phyloP scores from a whole-genome alignment of 192 early-diverging fungal species.

The Linnemannia elongata region DNA sequence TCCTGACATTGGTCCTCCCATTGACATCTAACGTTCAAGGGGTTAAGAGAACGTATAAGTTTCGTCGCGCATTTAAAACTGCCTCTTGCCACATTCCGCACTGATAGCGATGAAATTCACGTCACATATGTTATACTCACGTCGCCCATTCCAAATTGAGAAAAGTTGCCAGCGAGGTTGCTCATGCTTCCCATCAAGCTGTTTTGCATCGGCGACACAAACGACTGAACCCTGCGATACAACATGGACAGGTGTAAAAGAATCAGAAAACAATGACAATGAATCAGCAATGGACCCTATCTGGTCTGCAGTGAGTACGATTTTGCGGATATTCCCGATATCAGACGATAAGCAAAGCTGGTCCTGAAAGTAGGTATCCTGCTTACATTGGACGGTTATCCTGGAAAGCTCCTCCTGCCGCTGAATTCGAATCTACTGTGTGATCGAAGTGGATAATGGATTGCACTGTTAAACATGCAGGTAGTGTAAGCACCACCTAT shows the following conservation, averaged over 20 bases:
- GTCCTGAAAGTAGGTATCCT: neutral
- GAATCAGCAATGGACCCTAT: neutral
- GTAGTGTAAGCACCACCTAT: neutral
- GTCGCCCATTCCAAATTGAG: slow-evolving; percentile 44
- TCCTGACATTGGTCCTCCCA: slow-evolving; percentile 29
- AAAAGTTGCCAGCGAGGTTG: slow-evolving; percentile 37
- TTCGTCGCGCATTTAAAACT: neutral
- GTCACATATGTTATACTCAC: slow-evolving; percentile 17
- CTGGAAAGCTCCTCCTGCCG: neutral
- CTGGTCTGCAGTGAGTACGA: no score
- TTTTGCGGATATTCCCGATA: no score
- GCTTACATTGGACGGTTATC: slow-evolving; percentile 2
- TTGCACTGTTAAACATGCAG: no score
- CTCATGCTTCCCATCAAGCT: slow-evolving; percentile 31
- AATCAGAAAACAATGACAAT: neutral
- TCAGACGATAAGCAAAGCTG: neutral
- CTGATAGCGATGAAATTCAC: neutral
- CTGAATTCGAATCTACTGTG: neutral
- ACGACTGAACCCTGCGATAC: slow-evolving; percentile 29
- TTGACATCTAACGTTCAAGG: slow-evolving; percentile 25
- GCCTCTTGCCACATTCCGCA: neutral
- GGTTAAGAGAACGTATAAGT: neutral
- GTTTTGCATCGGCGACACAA: slow-evolving; percentile 38
- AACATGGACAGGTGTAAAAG: neutral
- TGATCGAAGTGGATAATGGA: neutral